Evolutionary conservation across 345 rosid genomes (phyloP).

Genomic region (Eutrema japonicum): DNA sequence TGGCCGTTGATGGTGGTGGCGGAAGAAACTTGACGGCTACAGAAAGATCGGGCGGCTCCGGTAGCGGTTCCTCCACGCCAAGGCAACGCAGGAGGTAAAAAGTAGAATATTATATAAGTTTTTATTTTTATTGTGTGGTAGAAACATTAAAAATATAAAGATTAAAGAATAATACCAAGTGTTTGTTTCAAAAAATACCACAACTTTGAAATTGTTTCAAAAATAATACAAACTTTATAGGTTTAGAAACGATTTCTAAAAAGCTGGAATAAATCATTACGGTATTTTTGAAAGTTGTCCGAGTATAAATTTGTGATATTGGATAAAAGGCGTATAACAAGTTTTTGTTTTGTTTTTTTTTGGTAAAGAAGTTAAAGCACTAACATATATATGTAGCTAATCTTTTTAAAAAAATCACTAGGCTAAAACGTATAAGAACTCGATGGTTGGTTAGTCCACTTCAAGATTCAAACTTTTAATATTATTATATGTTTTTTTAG

Average conservation of each 20-base stretch:
- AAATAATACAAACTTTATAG: background rate
- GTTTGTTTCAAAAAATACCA: background rate
- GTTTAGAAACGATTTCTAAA: background rate
- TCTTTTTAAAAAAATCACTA: background rate
- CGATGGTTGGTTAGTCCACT: background rate
- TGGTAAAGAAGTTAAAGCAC: background rate
- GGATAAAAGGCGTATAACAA: background rate
- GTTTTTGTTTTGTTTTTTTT: background rate
- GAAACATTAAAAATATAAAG: too few species aligned
- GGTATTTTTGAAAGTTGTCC: background rate
- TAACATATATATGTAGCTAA: background rate
- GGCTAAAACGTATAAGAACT: background rate
- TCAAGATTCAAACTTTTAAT: constrained; percentile 4
- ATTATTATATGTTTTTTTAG: constrained; percentile 2
- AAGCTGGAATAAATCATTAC: background rate
- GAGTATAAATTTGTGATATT: background rate
- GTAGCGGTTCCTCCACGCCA: constrained; percentile 43
- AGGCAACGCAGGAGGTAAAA: constrained; percentile 54
- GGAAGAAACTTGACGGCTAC: constrained; percentile 26
- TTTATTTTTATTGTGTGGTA: background rate
- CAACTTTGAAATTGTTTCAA: background rate
- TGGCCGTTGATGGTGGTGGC: constrained; percentile 20
- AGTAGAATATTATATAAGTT: background rate
- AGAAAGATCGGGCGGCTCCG: constrained; percentile 26
- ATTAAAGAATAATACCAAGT: background rate